Percentiles rank a stretch among this genome's conserved stretches.
phyloP scores from a whole-genome alignment of 805 yeast species.

The Cyberlindnera euphorbiiphila region DNA sequence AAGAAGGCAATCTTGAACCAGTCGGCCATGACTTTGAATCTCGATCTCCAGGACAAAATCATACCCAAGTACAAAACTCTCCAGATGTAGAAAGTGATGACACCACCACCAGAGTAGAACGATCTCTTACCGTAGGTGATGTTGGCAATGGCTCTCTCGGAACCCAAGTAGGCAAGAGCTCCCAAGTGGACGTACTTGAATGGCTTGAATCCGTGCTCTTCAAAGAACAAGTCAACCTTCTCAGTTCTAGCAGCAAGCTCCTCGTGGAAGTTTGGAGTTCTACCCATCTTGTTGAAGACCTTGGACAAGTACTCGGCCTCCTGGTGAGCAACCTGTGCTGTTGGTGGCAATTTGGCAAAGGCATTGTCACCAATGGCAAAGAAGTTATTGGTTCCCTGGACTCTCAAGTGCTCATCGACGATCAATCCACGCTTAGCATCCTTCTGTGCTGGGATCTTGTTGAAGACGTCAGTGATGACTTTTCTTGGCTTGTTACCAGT shows the following conservation, averaged over 20 bases:
- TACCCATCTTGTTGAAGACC: constrained; percentile 58
- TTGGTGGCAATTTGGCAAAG: constrained; percentile 83
- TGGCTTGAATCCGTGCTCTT: constrained; percentile 51
- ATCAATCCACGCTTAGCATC: constrained; percentile 83
- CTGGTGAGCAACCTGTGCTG: constrained; percentile 97
- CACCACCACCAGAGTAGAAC: constrained; percentile 82
- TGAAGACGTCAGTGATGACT: constrained; percentile 60
- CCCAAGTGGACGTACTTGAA: constrained; percentile 87
- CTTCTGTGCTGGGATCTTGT: constrained; percentile 72
- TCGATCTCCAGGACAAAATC: constrained; percentile 85
- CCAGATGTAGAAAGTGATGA: constrained; percentile 88
- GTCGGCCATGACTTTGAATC: constrained; percentile 78
- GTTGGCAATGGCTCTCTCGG: constrained; percentile 93
- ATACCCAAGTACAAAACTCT: constrained; percentile 85
- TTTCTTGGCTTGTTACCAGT: constrained; percentile 91
- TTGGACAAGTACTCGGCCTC: constrained; percentile 79
- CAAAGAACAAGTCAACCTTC: constrained; percentile 38
- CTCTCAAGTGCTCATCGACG: constrained; percentile 72
- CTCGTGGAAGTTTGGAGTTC: constrained; percentile 36
- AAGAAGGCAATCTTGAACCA: constrained; percentile 86
- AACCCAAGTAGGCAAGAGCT: constrained; percentile 88
- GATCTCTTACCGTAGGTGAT: constrained; percentile 76
- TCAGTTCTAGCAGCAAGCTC: constrained; percentile 32
- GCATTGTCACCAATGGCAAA: constrained; percentile 95
- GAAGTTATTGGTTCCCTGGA: constrained; percentile 77